Percentiles rank a stretch among this genome's conserved stretches.
Evolutionary conservation across 2,329 filamentous ascomycete genomes (phyloP).

Genomic region (Aureobasidium pullulans): DNA sequence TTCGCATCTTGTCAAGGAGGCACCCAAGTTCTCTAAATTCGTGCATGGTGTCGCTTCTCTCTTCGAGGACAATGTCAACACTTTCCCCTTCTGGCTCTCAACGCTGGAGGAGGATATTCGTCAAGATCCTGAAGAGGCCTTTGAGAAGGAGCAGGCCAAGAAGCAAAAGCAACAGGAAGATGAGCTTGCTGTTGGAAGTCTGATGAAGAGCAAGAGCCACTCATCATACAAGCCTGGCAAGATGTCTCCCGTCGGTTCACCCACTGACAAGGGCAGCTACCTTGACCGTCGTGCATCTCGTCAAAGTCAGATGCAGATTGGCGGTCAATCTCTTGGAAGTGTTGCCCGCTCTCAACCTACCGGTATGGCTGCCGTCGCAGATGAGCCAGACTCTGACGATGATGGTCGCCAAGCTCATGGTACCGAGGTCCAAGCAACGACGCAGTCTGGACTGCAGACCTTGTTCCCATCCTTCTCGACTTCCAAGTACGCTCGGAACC

Average conservation of each 20-base stretch:
- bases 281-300: conserved; percentile 1
- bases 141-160: conserved; percentile 82
- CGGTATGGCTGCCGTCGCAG: conserved; percentile 30
- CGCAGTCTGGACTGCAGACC: conserved; percentile 54
- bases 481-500: conserved; percentile 61
- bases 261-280: conserved; percentile 43
- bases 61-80: conserved; percentile 93
- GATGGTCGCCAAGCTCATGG: conserved; percentile 33
- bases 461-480: conserved; percentile 78
- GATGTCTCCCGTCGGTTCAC: conserved; percentile 62
- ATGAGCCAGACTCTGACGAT: conserved; percentile 43
- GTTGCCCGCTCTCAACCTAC: conserved; percentile 19
- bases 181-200: conserved; percentile 80
- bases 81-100: conserved; percentile 89
- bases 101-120: conserved; percentile 90
- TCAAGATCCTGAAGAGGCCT: conserved; percentile 82
- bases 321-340: conserved; percentile 11
- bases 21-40: conserved; percentile 92
- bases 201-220: conserved; percentile 47
- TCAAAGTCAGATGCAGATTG: conserved; percentile 17
- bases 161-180: conserved; percentile 76
- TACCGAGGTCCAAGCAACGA: conserved; percentile 32
- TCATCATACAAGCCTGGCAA: conserved; percentile 15
- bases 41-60: conserved; percentile 85
- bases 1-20: conserved; percentile 84